phyloP scores from a whole-genome alignment of 1,284 basidiomycete species.

The Cryptococcus wingfieldii region DNA sequence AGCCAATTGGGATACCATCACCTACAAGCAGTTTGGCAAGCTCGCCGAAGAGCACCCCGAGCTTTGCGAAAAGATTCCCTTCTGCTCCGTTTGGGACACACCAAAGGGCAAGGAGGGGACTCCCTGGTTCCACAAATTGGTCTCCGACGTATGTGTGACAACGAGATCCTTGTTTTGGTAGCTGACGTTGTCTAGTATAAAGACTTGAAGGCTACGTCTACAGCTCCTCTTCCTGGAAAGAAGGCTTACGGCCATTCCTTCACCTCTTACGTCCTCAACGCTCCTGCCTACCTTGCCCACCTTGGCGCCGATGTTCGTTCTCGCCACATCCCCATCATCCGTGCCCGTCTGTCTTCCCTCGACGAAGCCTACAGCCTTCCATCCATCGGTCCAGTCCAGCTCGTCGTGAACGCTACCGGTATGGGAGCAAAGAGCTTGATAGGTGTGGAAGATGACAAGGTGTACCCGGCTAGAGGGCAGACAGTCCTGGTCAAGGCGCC shows the following conservation, averaged over 20 bases:
- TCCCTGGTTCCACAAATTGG: conserved; percentile 57
- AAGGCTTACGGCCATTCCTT: conserved; percentile 36
- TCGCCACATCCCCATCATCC: conserved; percentile 39
- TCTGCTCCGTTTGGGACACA: conserved; percentile 49
- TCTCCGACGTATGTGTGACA: conserved; percentile 52
- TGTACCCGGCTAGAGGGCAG: conserved; percentile 45
- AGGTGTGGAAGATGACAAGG: conserved; percentile 43
- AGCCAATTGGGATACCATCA: conserved; percentile 47
- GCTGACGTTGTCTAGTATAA: conserved; percentile 9
- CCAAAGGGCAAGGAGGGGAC: conserved; percentile 32
- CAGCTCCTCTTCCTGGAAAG: conserved; percentile 18
- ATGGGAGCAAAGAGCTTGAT: conserved; percentile 41
- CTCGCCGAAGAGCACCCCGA: conserved; percentile 52
- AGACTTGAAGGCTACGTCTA: conserved; percentile 5
- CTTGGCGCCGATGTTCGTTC: conserved; percentile 33
- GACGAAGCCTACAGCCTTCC: conserved; percentile 45
- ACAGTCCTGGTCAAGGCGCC: conserved; percentile 44
- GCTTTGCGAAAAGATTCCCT: conserved; percentile 51
- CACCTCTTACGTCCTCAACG: conserved; percentile 47
- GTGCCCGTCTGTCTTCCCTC: conserved; percentile 37
- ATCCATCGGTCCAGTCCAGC: conserved; percentile 24
- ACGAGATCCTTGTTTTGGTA: not conserved
- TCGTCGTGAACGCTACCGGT: conserved; percentile 53
- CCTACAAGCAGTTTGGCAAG: conserved; percentile 52
- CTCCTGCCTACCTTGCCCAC: conserved; percentile 43